Evolutionary conservation across 495 filamentous ascomycete species (phyloP).

Genomic region (Neurospora sp.): DNA sequence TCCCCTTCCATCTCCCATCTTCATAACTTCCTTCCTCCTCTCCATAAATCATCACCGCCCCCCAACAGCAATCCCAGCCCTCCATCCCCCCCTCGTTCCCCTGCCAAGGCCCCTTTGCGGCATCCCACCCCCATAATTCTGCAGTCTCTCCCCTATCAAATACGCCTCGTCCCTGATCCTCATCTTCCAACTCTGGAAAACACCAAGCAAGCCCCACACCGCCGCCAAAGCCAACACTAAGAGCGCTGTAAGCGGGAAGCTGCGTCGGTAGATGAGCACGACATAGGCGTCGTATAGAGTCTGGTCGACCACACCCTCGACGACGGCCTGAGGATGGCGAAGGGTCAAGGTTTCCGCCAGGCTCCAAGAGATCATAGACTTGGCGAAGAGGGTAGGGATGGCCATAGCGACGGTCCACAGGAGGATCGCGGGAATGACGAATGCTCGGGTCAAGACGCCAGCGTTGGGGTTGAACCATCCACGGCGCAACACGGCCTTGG

Average conservation of each 20-base stretch:
- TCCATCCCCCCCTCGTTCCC: constrained; percentile 18
- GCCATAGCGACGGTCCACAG: constrained; percentile 48
- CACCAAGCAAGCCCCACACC: constrained; percentile 42
- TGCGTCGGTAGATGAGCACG: constrained; percentile 56
- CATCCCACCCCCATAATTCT: constrained; percentile 68
- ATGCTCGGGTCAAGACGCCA: constrained; percentile 64
- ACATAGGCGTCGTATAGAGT: constrained; percentile 34
- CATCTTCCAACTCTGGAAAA: constrained; percentile 67
- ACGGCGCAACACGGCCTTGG: constrained; percentile 62
- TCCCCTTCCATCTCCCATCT: background rate
- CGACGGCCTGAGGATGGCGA: constrained; percentile 9
- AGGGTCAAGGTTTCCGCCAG: constrained; percentile 12
- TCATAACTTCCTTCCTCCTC: background rate
- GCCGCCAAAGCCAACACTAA: constrained; percentile 26
- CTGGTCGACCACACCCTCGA: constrained; percentile 13
- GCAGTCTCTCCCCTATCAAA: constrained; percentile 83
- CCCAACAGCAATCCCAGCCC: constrained; percentile 2
- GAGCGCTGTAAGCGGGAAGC: constrained; percentile 52
- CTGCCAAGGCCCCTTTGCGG: background rate
- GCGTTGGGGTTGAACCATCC: constrained; percentile 78
- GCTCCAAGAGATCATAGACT: constrained; percentile 18
- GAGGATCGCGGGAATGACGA: constrained; percentile 62
- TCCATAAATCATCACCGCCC: background rate
- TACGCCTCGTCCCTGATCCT: constrained; percentile 91
- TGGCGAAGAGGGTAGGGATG: constrained; percentile 37